phyloP scores from a whole-genome alignment of 2,329 filamentous ascomycete species.

The Blumeria hordei region DNA sequence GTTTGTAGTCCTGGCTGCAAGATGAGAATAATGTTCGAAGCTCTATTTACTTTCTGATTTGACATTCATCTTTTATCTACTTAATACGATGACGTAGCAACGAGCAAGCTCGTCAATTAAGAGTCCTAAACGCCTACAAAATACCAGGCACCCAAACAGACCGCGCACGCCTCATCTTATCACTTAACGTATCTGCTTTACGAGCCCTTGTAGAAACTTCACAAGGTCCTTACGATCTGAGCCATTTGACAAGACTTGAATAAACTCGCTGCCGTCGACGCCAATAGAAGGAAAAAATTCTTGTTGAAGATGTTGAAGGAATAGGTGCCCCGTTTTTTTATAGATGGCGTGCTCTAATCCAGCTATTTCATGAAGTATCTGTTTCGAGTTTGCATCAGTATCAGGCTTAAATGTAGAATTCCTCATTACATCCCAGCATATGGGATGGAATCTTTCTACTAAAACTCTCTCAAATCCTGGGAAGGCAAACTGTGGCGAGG shows the following conservation, averaged over 20 bases:
- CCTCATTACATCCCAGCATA: constrained; percentile 72
- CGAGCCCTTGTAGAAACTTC: constrained; percentile 34
- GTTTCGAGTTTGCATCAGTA: constrained; percentile 63
- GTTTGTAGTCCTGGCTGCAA: no score
- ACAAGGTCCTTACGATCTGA: constrained; percentile 36
- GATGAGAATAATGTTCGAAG: no score
- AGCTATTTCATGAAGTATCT: constrained; percentile 73
- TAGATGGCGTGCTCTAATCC: constrained; percentile 75
- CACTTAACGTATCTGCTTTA: constrained; percentile 17
- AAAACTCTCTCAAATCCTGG: constrained; percentile 85
- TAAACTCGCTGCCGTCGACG: constrained; percentile 33
- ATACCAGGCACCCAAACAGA: no score
- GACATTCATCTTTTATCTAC: no score
- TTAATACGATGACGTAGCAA: no score
- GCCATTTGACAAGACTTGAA: constrained; percentile 31
- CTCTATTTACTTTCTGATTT: no score
- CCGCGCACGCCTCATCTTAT: no score
- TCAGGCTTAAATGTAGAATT: constrained; percentile 58
- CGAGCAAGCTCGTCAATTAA: no score
- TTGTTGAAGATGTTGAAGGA: constrained; percentile 43
- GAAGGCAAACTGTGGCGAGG: constrained; percentile 32
- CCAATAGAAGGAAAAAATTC: constrained; percentile 41
- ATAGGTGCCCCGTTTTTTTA: constrained; percentile 64
- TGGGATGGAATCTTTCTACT: constrained; percentile 64
- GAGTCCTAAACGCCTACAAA: no score